phyloP scores from a whole-genome alignment of 2,329 filamentous ascomycete species.

The Shiraia sp. region DNA sequence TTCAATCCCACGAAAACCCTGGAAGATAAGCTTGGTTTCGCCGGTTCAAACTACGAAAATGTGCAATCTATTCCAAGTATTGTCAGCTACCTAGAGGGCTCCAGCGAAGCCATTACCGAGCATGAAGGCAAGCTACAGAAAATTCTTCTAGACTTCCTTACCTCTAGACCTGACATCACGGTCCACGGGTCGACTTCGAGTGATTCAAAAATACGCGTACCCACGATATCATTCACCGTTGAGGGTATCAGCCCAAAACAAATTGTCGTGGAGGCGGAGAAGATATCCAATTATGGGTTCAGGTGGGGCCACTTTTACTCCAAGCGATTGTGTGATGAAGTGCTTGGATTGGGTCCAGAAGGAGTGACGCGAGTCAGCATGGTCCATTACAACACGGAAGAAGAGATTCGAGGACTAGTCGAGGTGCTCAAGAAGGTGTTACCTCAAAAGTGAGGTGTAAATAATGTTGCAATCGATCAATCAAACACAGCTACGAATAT shows the following conservation, averaged over 20 bases:
- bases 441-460: constrained; percentile 12
- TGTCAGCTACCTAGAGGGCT: constrained; percentile 61
- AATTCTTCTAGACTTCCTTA: constrained; percentile 64
- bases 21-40: constrained; percentile 69
- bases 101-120: constrained; percentile 49
- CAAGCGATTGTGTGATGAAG: constrained; percentile 62
- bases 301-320: constrained; percentile 72
- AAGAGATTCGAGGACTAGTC: constrained; percentile 60
- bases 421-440: constrained; percentile 57
- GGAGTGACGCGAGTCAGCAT: constrained; percentile 72
- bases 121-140: constrained; percentile 66
- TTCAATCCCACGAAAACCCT: constrained; percentile 67
- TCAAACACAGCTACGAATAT: no score
- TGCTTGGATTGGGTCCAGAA: constrained; percentile 62
- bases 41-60: constrained; percentile 72
- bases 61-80: constrained; percentile 65
- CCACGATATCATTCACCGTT: constrained; percentile 70
- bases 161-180: constrained; percentile 55
- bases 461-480: no score
- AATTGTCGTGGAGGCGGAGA: constrained; percentile 66
- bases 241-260: constrained; percentile 59
- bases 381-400: constrained; percentile 73
- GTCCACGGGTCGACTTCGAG: constrained; percentile 62
- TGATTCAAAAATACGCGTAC: constrained; percentile 57
- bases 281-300: constrained; percentile 62